Evolutionary conservation across 768 basidiomycete genomes (phyloP), one percentile per base, ranked within the genome.

Genomic region (Cytidiella melzeri): DNA sequence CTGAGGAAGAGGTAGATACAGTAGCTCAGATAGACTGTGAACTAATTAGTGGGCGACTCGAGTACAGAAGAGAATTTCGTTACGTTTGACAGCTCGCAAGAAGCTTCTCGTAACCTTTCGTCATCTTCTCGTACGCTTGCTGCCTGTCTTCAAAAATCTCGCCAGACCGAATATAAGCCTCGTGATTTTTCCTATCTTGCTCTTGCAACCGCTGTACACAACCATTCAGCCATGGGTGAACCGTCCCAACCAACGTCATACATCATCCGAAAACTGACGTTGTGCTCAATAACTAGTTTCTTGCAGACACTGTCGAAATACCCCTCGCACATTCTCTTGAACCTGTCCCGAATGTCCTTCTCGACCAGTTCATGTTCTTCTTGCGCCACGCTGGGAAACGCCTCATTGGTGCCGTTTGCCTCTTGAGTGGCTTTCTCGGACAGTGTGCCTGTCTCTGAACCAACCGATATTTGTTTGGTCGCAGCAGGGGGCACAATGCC

Each of bases 141-240:
- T 98, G 95, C 27, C 96, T 81, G 65, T 99, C 96, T 62, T 99
- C 96, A 57, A 99, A 99, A 54, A 99, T 97, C 67, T 99, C 95
- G 23, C 96, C 96, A 2, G 94, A 97, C 26, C 94, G 91, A 57
- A 99, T 98, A 63, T 99, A 99, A 50, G 96, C 96, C 72, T 99
- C 96, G 63, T 98, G 95, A 60, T 99, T 99, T 44, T 87, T 78
- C 54, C 85, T 84, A 65, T 98, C 96, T 69, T 96, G 94, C 56
- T 96, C 92, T 83, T 97, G 92, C 41, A 99, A 74, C 42, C 87
- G 84, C 95, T 98, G 60, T 24, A 45, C 44, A 24, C 43, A 15
- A 24, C 26, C 38, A 44, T 39, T 25, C 34, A 24, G 28, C 30
- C 11, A 25, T 39, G n/a, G 5, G 26, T 23, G 36, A 44, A 34